Conservation (phyloP, 352 stramenopile genomes). For the Globisporangium iwayamae region DNA sequence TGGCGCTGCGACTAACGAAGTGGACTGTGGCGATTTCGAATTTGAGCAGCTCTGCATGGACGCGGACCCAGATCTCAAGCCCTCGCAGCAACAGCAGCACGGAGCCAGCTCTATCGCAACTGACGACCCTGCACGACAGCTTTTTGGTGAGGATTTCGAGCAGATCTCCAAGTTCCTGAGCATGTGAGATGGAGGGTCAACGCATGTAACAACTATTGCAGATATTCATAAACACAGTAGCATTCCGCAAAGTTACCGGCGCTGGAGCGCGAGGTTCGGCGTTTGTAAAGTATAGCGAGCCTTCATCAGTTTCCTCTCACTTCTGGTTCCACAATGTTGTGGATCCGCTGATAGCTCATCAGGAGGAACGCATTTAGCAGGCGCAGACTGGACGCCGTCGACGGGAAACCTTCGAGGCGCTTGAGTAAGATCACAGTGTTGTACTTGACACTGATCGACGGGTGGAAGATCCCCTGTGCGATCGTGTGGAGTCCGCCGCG, state of each 20-base stretch:
- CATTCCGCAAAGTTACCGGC: not conserved
- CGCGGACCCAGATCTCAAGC: constrained; percentile 68
- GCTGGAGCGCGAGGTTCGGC: not conserved
- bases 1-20: constrained; percentile 18
- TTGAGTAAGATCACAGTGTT: constrained; percentile 86
- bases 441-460: constrained; percentile 86
- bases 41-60: constrained; percentile 82
- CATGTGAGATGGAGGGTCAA: not conserved
- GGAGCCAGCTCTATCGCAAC: not conserved
- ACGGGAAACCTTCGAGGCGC: constrained; percentile 76
- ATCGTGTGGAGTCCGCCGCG: constrained; percentile 76
- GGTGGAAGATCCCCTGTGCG: constrained; percentile 83
- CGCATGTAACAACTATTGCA: not conserved
- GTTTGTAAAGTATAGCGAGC: not conserved
- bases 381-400: constrained; percentile 63
- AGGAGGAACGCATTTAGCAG: constrained; percentile 76
- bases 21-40: constrained; percentile 60
- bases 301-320: constrained; percentile 14
- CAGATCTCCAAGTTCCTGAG: constrained; percentile 49
- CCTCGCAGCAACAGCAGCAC: not conserved
- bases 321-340: constrained; percentile 69
- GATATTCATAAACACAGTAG: constrained; percentile 1
- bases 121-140: constrained; percentile 20
- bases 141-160: constrained; percentile 51
- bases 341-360: constrained; percentile 84